A percentile compares a stretch with the other conserved stretches of the same genome.
phyloP scores from a whole-genome alignment of 164 flowering plant genomes.

The Kalanchoe fedtschenkoi region DNA sequence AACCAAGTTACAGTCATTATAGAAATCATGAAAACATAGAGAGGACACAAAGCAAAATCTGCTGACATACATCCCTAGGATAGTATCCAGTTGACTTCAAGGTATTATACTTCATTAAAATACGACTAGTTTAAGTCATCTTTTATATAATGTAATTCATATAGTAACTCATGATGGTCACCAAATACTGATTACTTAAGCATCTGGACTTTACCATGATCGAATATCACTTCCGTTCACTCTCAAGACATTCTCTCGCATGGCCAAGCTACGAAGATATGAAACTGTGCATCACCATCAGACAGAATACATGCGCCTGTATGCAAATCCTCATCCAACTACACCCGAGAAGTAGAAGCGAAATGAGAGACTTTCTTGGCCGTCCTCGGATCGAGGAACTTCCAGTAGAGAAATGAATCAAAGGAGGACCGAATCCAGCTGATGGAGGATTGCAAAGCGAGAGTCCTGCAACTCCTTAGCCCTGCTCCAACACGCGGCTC shows the following conservation, averaged over 20 bases:
- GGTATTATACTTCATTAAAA: too few species aligned
- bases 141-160: too few species aligned
- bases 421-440: slow-evolving; percentile 32
- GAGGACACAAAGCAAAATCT: too few species aligned
- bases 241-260: slow-evolving; percentile 85
- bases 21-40: too few species aligned
- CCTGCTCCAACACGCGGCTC: slow-evolving; percentile 37
- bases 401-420: slow-evolving; percentile 15
- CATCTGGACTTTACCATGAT: slow-evolving; percentile 50
- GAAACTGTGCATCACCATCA: slow-evolving; percentile 42
- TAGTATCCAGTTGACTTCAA: too few species aligned
- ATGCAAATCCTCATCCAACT: slow-evolving; percentile 40
- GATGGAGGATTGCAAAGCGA: slow-evolving; percentile 40
- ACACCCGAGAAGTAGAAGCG: not conserved
- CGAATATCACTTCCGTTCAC: slow-evolving; percentile 95
- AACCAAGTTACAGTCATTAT: too few species aligned
- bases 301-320: slow-evolving; percentile 24
- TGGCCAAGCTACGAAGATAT: slow-evolving; percentile 64
- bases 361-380: slow-evolving; percentile 38
- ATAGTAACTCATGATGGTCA: not conserved
- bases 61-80: too few species aligned
- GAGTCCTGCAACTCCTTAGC: slow-evolving; percentile 73
- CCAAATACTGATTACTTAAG: too few species aligned
- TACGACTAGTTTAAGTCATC: too few species aligned
- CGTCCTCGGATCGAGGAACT: slow-evolving; percentile 26